Evolutionary conservation across 2,329 filamentous ascomycete genomes (phyloP), one percentile per base, ranked within the genome.

Genomic region (Saccharata proteae): DNA sequence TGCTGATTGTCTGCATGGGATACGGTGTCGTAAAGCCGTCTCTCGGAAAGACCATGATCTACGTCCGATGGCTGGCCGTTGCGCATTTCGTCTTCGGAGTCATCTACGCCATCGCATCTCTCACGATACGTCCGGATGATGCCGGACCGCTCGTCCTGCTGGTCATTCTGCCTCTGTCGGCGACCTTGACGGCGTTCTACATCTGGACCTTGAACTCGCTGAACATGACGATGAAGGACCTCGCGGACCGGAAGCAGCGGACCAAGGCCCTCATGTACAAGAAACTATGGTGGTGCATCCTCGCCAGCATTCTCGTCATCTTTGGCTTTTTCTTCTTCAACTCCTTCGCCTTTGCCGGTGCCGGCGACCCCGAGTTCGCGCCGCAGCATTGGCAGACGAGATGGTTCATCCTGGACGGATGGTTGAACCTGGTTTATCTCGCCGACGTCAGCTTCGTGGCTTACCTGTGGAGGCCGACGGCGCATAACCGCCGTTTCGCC

Each of bases 251-350:
- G 42, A 94, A 93, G 59, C 90, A 98, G 59, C 79, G 81, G 46
- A 78, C 80, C 46, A 98, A 98, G 55, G 84, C 86, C 28, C 59
- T 73, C 58, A 98, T 98, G 92, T 98, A 96, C 61, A 86, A 81
- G 61, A 93, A 92, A 56, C 74, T 98, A 10, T 98, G 92, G 86
- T 98, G 86, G 86, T 88, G 84, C 54, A 93, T 98, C 38, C 67
- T 98, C 26, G 67, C 74, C 40, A 93, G 81, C 53, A 93, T 98
- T 51, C 62, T 96, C 29, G 83, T 96, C 45, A 94, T 96, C 45
- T 98, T 98, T 46, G 85, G 70, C 35, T 98, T 98, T 64, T 94
- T 98, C 67, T 96, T 98, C 65, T 77, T 96, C 65, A 96, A 94
- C 65, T 92, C 82, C 44, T 85, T 94, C 58, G 84, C 82, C 1